Percentiles rank a stretch among this genome's conserved stretches.
These are phyloP conservation scores for Sarcocystis neurona DNA, from an alignment of 169 alveolate species.

Conservation along the genomic window DNA sequence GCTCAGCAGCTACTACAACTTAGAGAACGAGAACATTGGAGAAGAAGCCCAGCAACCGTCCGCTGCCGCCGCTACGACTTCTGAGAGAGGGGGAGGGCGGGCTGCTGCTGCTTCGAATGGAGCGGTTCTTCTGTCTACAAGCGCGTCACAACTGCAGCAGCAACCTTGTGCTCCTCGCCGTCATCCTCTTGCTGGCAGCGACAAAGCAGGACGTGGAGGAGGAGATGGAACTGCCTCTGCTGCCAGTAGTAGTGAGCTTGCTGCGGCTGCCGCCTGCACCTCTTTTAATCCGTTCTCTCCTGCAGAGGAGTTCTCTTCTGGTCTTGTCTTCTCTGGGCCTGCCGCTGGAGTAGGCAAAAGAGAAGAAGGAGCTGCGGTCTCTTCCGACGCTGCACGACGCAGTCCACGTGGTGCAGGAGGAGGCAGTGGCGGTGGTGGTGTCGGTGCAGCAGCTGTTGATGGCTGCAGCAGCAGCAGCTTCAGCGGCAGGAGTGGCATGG, in stretches of 20 bases:
- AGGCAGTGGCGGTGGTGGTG: neutral
- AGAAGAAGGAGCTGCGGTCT: neutral
- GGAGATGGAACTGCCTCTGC: too few relatives aligned
- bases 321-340: too few relatives aligned
- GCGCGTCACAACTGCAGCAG: neutral
- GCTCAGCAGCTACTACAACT: conserved; percentile 24
- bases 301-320: too few relatives aligned
- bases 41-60: neutral
- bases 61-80: neutral
- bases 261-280: too few relatives aligned
- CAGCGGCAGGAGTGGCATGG: neutral
- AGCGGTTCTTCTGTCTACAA: neutral
- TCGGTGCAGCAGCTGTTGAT: neutral
- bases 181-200: too few relatives aligned
- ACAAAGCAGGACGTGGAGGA: too few relatives aligned
- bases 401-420: neutral
- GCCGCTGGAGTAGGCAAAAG: neutral
- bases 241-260: too few relatives aligned
- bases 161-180: neutral
- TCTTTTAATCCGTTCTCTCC: too few relatives aligned
- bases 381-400: neutral
- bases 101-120: neutral
- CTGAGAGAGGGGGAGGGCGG: too few relatives aligned
- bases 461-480: neutral
- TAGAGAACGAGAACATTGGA: neutral